These are phyloP conservation scores for Sphagnurus paluster DNA, from an alignment of 1,284 basidiomycete genomes.

Conservation along the genomic window DNA sequence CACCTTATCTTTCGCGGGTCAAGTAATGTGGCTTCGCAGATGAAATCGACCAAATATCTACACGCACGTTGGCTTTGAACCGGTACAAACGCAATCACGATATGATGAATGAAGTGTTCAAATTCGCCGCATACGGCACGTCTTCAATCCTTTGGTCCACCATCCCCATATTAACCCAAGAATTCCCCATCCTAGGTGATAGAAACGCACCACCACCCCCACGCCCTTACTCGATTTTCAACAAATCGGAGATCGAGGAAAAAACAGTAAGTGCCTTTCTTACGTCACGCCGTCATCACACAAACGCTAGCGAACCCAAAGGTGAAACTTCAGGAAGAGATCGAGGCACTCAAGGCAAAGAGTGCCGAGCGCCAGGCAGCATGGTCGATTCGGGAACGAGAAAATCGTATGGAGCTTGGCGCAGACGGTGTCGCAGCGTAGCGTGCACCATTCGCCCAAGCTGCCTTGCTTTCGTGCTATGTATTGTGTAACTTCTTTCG, in stretches of 20 bases:
- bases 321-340: slow-evolving; percentile 49
- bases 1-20: background rate
- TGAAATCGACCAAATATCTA: slow-evolving; percentile 70
- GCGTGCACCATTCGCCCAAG: too few species aligned
- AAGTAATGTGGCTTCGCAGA: slow-evolving; percentile 37
- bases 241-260: slow-evolving; percentile 56
- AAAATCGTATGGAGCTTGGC: slow-evolving; percentile 29
- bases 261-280: slow-evolving; percentile 47
- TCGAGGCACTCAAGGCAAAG: slow-evolving; percentile 43
- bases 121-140: slow-evolving; percentile 64
- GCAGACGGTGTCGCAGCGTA: slow-evolving; percentile 22
- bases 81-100: slow-evolving; percentile 80
- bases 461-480: too few species aligned
- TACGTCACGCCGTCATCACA: background rate
- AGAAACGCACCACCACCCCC: slow-evolving; percentile 39
- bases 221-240: slow-evolving; percentile 59
- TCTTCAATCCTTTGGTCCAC: background rate
- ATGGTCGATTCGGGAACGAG: slow-evolving; percentile 24
- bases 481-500: too few species aligned
- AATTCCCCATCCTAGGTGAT: slow-evolving; percentile 36
- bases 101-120: slow-evolving; percentile 78
- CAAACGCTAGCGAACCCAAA: too few species aligned
- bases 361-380: slow-evolving; percentile 34
- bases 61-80: slow-evolving; percentile 65
- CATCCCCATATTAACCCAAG: slow-evolving; percentile 6